Evolutionary conservation across 495 filamentous ascomycete genomes (phyloP), one percentile per base, ranked within the genome.

Genomic region (Bombardia bombarda): DNA sequence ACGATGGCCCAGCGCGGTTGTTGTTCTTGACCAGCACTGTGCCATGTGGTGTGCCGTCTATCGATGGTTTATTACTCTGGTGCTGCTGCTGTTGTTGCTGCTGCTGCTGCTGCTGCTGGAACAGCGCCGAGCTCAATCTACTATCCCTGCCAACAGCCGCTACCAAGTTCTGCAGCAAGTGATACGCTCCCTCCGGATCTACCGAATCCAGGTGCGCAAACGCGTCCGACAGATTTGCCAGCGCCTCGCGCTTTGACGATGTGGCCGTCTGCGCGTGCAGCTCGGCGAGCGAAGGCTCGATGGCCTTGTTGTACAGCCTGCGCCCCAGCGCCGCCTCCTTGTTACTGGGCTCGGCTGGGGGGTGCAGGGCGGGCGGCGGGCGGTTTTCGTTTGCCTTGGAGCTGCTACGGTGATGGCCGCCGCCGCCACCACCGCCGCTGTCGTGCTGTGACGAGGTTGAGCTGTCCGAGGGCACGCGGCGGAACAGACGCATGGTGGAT

Each of bases 161-260:
- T 33, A 88, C 76, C 31, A 87, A 78, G 37, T 73, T 69, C 52
- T 78, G 78, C 36, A 98, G 63, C 10, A 98, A 74, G 37, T 90
- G 80, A 52, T 88, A 93, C 21, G 89, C 78, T 20, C 89, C 90
- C 62, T 96, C 92, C 0, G 92, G 90, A 51, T 98, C 90, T 17
- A 89, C 74, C 38, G 82, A 78, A 66, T 96, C 86, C 25, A 98
- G 74, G 7, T 79, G 72, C 7, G 80, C 84, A 73, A 87, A 93
- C 2, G 90, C 90, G 51, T 90, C 82, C 1, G 84, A 86, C 12
- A 96, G 70, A 25, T 75, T 73, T 7, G 83, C 82, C 4, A 95
- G 75, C 1, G 86, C 86, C 50, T 95, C 87, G 25, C 86, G 75
- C 58, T 90, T 90, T 13, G 73, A 66, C 36, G 80, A 77, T 30